Conservation (phyloP, 441 rosid genomes). For the Metrosideros polymorpha region DNA sequence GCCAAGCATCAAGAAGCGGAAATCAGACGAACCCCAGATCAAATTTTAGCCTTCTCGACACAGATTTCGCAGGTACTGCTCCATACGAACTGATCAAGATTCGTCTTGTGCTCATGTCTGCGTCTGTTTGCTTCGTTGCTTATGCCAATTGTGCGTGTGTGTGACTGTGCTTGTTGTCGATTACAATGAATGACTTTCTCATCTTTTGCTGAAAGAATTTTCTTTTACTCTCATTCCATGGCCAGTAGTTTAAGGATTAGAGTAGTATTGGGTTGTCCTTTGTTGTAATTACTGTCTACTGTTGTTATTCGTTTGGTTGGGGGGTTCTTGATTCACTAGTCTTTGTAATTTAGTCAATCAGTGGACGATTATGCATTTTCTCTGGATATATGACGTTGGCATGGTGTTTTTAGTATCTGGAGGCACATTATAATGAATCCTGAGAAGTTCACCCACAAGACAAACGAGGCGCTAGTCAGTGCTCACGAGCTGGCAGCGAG, state of each 20-base stretch:
- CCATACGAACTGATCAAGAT: neutral
- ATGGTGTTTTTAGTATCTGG: neutral
- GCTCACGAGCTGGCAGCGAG: slow-evolving; percentile 52
- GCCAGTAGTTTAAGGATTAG: neutral
- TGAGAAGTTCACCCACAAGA: slow-evolving; percentile 80
- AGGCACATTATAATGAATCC: slow-evolving; percentile 60
- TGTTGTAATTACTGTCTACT: neutral
- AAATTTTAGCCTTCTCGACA: neutral
- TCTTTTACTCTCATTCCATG: neutral
- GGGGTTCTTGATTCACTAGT: neutral
- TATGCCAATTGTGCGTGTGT: too few species aligned
- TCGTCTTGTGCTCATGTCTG: neutral
- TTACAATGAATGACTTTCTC: too few species aligned
- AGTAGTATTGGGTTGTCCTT: neutral
- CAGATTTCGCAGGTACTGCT: neutral
- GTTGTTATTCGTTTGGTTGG: neutral
- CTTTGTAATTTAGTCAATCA: neutral
- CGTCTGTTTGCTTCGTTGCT: neutral
- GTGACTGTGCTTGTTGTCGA: too few species aligned
- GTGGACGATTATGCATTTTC: neutral
- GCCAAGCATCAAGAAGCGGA: neutral
- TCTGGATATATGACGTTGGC: neutral
- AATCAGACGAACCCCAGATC: neutral
- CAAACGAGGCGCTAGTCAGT: slow-evolving; percentile 54
- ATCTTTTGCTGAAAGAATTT: neutral